These are phyloP conservation scores for Boletus fagicola DNA, from an alignment of 768 basidiomycete genomes.

Conservation along the genomic window DNA sequence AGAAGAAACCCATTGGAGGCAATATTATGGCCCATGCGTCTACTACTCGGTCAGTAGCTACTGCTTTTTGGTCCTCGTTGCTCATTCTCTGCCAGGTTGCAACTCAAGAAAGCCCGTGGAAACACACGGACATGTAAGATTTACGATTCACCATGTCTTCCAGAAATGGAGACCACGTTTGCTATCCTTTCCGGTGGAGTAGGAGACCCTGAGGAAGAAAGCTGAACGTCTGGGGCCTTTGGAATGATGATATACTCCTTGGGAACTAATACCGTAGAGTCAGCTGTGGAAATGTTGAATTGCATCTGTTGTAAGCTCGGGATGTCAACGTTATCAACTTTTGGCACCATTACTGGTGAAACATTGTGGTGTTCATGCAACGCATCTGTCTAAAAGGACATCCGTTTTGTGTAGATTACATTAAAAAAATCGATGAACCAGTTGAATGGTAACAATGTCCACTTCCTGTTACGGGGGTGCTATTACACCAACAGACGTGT, in stretches of 20 bases:
- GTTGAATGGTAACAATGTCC: constrained; percentile 46
- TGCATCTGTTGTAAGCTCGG: constrained; percentile 12
- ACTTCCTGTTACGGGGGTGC: not conserved
- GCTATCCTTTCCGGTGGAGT: constrained; percentile 91
- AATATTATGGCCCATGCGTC: constrained; percentile 99
- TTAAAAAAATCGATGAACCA: constrained; percentile 35
- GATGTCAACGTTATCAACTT: not conserved
- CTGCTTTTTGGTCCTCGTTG: not conserved
- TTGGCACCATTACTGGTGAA: not conserved
- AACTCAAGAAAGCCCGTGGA: constrained; percentile 89
- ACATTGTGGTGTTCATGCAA: not conserved
- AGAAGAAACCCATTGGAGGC: constrained; percentile 98
- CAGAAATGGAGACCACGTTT: constrained; percentile 94
- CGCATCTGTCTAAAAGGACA: not conserved
- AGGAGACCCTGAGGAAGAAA: constrained; percentile 90
- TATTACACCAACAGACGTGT: constrained; percentile 77
- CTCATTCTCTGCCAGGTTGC: constrained; percentile 51
- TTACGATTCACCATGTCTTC: constrained; percentile 96
- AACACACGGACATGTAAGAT: constrained; percentile 94
- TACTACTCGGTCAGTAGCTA: constrained; percentile 73
- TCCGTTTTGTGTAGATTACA: constrained; percentile 16
- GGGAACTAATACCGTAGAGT: constrained; percentile 6
- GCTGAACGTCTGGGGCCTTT: constrained; percentile 31
- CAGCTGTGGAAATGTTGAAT: constrained; percentile 8
- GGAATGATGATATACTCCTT: not conserved